These are phyloP conservation scores for Escallonia herrerae DNA, from an alignment of 129 eudicot genomes.

Conservation along the genomic window DNA sequence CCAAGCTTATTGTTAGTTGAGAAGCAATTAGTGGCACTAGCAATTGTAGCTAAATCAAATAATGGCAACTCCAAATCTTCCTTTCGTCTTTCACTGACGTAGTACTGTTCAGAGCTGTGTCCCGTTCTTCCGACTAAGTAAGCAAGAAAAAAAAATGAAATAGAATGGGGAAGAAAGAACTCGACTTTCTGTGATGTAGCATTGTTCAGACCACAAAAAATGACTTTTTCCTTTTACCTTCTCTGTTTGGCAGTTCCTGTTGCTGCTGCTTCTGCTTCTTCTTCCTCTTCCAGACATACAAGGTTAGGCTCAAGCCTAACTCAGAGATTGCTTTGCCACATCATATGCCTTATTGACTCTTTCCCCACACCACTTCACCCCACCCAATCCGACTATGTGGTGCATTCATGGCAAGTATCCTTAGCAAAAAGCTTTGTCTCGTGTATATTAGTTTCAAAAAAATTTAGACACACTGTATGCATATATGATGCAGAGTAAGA, in stretches of 20 bases:
- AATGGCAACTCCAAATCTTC: conserved; percentile 4
- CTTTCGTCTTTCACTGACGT: neutral
- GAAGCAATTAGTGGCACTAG: neutral
- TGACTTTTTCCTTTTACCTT: neutral
- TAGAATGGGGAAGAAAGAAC: neutral
- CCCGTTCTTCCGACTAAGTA: neutral
- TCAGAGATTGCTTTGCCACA: no score
- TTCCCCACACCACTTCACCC: neutral
- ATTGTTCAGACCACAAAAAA: neutral
- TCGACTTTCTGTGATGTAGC: neutral
- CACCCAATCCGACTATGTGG: no score
- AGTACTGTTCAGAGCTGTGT: neutral
- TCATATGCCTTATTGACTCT: neutral
- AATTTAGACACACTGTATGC: no score
- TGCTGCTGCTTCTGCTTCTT: neutral
- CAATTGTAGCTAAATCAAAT: neutral
- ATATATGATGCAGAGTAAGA: neutral
- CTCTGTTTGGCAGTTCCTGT: neutral
- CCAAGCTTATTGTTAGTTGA: conserved; percentile 4
- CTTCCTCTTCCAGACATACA: neutral
- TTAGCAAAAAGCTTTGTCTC: no score
- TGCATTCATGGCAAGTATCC: no score
- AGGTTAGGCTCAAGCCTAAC: neutral
- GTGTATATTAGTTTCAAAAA: no score
- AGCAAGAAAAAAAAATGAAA: neutral